Percentiles rank a stretch among this genome's conserved stretches.
phyloP scores from a whole-genome alignment of 345 rosid genomes.

The Rhizophora apiculata region DNA sequence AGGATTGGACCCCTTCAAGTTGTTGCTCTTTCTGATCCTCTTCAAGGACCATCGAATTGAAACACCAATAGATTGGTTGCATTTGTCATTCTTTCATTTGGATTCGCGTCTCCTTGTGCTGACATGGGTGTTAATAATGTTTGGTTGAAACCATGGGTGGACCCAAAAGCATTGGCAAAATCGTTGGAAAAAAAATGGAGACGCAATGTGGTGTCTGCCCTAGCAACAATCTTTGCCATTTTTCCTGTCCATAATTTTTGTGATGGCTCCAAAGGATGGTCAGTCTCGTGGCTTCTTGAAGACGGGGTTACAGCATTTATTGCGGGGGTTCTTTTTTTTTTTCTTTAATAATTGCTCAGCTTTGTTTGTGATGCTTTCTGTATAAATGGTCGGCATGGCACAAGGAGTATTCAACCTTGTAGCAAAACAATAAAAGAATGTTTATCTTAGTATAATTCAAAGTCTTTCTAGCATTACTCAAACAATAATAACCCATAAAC shows the following conservation, averaged over 20 bases:
- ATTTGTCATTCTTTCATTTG: slow-evolving; percentile 32
- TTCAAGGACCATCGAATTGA: background rate
- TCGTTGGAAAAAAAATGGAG: slow-evolving; percentile 56
- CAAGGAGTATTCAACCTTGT: background rate
- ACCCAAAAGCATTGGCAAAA: slow-evolving; percentile 75
- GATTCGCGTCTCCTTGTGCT: slow-evolving; percentile 6
- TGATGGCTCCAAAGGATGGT: background rate
- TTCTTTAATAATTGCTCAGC: background rate
- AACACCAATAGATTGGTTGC: slow-evolving; percentile 14
- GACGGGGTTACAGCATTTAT: no score
- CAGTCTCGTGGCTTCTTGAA: no score
- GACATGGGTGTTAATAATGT: slow-evolving; percentile 29
- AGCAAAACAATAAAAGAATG: background rate
- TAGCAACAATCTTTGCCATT: slow-evolving; percentile 18
- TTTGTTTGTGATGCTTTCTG: background rate
- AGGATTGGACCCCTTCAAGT: slow-evolving; percentile 1
- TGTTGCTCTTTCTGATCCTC: background rate
- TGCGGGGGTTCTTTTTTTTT: background rate
- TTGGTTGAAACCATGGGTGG: slow-evolving; percentile 73
- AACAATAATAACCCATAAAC: no score
- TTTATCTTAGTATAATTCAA: no score
- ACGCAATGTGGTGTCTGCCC: slow-evolving; percentile 47
- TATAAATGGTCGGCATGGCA: background rate
- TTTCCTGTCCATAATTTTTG: no score
- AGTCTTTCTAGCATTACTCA: no score